Base-by-base conservation (phyloP, 768 basidiomycete species). In the Panellus pusillus region DNA sequence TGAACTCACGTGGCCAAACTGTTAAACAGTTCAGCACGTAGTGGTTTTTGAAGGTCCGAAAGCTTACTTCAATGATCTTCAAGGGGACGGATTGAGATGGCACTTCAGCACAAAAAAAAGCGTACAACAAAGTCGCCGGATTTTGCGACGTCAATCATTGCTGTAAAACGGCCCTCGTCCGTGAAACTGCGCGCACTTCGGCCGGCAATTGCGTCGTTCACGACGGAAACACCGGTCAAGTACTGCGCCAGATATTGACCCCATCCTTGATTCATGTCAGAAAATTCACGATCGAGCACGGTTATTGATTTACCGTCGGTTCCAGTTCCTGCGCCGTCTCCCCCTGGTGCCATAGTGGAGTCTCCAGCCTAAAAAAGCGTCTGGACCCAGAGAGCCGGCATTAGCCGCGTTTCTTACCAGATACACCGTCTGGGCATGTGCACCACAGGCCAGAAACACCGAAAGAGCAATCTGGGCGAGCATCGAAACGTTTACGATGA, bases 31-130 rank as follows among this genome's bases (percentile, higher is more conserved):
- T 9, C 32, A 35, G 32, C 32, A 35, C 11, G n/a, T 63, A 57
- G 2, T 73, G 73, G 55, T 79, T 78, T 79, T 80, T 24, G 3
- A 24, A 58, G 79, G 79, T 2, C 78, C 79, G 44, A 80, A 78
- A 53, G 17, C 12, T 18, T 9, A 31, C 17, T 18, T 49, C 43
- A 17, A 48, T 44, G 28, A 53, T 35, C 52, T 40, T 19, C 18
- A 6, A 4, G 3, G 39, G 24, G 9, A n/a, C n/a, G 24, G 18
- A 36, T 44, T n/a, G 14, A n/a, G 31, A 52, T 3, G 24, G 8
- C n/a, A 24, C 19, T 24, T n/a, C 4, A 35, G 37, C 17, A 35
- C 74, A 72, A 47, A 78, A 74, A 50, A 35, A 19, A 36, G 28
- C 48, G n/a, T 15, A 79, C 61, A 17, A 75, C 76, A 62, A 71